A percentile compares a stretch with the other conserved stretches of the same genome.
Conservation (phyloP, 2,329 filamentous ascomycete species). For the Alternaria viburni region DNA sequence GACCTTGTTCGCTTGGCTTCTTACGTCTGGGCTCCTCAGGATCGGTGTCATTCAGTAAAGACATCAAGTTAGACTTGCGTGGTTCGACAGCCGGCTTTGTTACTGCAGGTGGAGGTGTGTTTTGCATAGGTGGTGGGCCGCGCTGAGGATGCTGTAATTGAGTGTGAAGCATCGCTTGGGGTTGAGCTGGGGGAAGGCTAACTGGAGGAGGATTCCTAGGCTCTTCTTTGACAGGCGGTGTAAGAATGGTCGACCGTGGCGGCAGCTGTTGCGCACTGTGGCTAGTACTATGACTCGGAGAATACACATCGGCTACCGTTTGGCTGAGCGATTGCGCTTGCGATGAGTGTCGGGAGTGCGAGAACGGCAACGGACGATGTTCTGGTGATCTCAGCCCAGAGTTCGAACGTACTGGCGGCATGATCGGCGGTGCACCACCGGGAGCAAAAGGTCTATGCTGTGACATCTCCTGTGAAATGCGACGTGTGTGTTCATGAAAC, state of each 20-base stretch:
- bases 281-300: constrained; percentile 25
- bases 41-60: constrained; percentile 48
- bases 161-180: constrained; percentile 26
- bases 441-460: constrained; percentile 35
- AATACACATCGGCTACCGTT: constrained; percentile 26
- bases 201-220: constrained; percentile 34
- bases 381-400: constrained; percentile 40
- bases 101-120: constrained; percentile 21
- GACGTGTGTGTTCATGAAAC: constrained; percentile 38
- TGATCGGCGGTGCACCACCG: constrained; percentile 23
- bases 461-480: constrained; percentile 41
- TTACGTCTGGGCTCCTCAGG: constrained; percentile 45
- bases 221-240: constrained; percentile 46
- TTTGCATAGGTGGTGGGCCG: constrained; percentile 25
- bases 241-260: constrained; percentile 31
- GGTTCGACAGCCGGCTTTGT: constrained; percentile 41
- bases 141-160: constrained; percentile 33
- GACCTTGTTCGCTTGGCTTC: constrained; percentile 41
- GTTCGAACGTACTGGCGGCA: constrained; percentile 35
- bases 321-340: constrained; percentile 34
- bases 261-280: constrained; percentile 29
- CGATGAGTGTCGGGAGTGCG: constrained; percentile 36
- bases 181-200: constrained; percentile 23
- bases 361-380: constrained; percentile 34
- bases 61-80: constrained; percentile 47